Percentiles rank a stretch among this genome's conserved stretches.
phyloP scores from a whole-genome alignment of 140 eudicot genomes.

The Bidens hawaiensis region DNA sequence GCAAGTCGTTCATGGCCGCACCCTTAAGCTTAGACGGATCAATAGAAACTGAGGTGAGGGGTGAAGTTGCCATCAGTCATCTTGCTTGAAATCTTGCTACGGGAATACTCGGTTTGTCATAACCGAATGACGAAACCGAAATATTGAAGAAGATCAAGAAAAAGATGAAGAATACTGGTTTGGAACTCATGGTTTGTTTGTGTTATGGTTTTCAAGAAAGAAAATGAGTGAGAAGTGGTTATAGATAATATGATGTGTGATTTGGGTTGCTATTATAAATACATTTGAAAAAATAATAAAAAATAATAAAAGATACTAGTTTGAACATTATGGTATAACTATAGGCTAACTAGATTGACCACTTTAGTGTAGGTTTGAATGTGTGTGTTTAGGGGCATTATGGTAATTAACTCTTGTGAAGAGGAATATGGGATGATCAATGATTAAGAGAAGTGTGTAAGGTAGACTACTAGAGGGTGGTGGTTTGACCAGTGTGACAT shows the following conservation, averaged over 20 bases:
- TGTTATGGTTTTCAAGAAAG: not conserved
- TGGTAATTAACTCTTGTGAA: not conserved
- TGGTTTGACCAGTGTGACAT: slow-evolving; percentile 10
- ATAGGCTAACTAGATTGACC: not conserved
- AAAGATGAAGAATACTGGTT: slow-evolving; percentile 29
- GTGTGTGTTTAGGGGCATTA: not conserved
- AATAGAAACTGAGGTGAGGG: slow-evolving; percentile 31
- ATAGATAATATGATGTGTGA: slow-evolving; percentile 63
- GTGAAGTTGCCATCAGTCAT: slow-evolving; percentile 35
- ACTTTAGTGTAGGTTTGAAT: not conserved
- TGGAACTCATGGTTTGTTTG: slow-evolving; percentile 19
- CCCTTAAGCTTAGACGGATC: slow-evolving; percentile 35
- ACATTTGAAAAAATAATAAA: slow-evolving; percentile 5
- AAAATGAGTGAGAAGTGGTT: slow-evolving; percentile 6
- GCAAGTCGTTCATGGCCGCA: slow-evolving; percentile 30
- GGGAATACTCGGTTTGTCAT: slow-evolving; percentile 5
- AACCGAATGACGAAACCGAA: slow-evolving; percentile 3
- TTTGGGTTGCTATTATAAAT: slow-evolving; percentile 24
- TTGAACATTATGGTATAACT: slow-evolving; percentile 1
- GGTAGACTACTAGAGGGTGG: not conserved
- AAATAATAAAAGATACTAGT: not conserved
- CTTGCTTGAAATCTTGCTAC: slow-evolving; percentile 45
- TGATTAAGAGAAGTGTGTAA: not conserved
- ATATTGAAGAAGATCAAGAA: slow-evolving; percentile 38
- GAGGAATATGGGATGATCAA: not conserved